These are phyloP conservation scores for Lippia alba DNA, from an alignment of 305 asterid genomes.

Conservation along the genomic window DNA sequence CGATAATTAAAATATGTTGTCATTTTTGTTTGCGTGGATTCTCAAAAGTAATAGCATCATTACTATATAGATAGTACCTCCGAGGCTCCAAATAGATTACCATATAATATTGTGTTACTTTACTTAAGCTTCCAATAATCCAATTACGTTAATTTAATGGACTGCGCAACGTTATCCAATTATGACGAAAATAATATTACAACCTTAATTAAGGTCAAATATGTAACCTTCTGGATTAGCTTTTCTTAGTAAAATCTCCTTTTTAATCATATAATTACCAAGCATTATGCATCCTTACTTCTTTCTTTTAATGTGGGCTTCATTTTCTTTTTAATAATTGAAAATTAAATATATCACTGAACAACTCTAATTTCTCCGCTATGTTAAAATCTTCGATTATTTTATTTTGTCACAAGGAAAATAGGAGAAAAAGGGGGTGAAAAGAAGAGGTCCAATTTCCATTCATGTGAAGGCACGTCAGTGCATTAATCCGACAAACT, in stretches of 20 bases:
- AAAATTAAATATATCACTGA: too few relatives aligned
- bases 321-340: too few relatives aligned
- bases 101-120: background rate
- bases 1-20: too few relatives aligned
- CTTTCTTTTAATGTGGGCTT: too few relatives aligned
- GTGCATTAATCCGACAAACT: constrained; percentile 30
- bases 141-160: background rate
- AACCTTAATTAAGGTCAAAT: background rate
- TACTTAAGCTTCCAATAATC: background rate
- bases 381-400: background rate
- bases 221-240: too few relatives aligned
- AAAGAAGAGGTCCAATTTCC: constrained; percentile 26
- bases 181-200: background rate
- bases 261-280: too few relatives aligned
- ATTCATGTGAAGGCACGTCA: constrained; percentile 31
- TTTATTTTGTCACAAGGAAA: background rate
- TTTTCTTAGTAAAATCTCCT: background rate
- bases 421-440: background rate
- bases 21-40: background rate
- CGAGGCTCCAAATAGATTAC: background rate
- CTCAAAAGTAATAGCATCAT: background rate
- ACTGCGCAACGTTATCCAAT: background rate
- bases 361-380: too few relatives aligned
- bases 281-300: too few relatives aligned
- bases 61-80: too few relatives aligned